These are phyloP conservation scores for Clitoria ternatea DNA, from an alignment of 306 rosid genomes.

Conservation along the genomic window DNA sequence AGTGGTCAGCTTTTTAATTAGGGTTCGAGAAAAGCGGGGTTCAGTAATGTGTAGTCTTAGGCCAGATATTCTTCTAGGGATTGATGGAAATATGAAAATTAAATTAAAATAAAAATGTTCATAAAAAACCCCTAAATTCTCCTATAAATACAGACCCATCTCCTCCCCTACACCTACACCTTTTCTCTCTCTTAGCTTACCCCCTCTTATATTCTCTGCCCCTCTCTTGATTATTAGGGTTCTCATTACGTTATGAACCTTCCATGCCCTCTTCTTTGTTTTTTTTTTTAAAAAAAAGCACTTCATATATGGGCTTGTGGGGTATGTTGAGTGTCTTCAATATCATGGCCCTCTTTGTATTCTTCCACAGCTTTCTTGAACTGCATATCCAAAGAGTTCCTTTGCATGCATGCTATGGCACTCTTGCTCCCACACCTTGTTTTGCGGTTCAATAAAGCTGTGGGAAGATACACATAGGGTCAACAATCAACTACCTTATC, in stretches of 20 bases:
- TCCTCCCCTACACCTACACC: conserved; percentile 44
- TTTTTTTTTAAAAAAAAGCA: background rate
- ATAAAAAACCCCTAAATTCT: conserved; percentile 34
- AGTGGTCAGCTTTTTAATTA: conserved; percentile 60
- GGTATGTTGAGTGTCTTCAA: background rate
- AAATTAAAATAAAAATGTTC: background rate
- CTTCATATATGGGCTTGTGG: background rate
- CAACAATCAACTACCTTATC: conserved; percentile 31
- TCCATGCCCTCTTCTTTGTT: background rate
- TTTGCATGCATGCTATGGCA: conserved; percentile 43
- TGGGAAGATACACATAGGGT: conserved; percentile 95
- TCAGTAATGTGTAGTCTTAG: conserved; percentile 52
- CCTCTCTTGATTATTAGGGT: conserved; percentile 22
- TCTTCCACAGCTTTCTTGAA: conserved; percentile 99
- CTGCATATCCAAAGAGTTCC: conserved; percentile 69
- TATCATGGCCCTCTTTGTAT: conserved; percentile 73
- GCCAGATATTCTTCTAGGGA: conserved; percentile 99
- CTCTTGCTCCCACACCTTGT: conserved; percentile 17
- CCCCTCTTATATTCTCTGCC: conserved; percentile 13
- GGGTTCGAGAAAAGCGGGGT: conserved; percentile 38
- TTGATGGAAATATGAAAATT: conserved; percentile 38
- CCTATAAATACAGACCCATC: conserved; percentile 53
- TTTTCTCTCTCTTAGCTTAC: background rate
- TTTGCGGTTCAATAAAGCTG: conserved; percentile 99
- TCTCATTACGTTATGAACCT: conserved; percentile 23